phyloP scores from a whole-genome alignment of 78 protist species.

The Dictyostelium brefeldianum region DNA sequence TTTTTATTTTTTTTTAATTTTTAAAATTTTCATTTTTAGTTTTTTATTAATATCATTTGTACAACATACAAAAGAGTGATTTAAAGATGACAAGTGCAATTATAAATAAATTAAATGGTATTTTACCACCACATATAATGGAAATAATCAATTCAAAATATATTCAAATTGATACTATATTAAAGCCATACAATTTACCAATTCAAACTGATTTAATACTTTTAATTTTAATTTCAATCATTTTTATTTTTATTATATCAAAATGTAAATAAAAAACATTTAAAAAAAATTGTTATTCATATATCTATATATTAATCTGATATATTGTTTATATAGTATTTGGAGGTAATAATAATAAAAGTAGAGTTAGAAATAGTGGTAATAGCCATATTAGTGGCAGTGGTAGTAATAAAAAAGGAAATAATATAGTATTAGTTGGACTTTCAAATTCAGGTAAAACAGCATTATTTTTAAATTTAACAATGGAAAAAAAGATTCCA shows the following conservation, averaged over 20 bases:
- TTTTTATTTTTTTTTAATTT: too few species aligned
- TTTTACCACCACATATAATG: background rate
- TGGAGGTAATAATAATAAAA: background rate
- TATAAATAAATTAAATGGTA: background rate
- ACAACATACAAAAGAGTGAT: too few species aligned
- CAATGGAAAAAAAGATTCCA: background rate
- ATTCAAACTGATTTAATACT: background rate
- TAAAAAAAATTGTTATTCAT: background rate
- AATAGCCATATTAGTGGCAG: background rate
- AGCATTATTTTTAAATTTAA: conserved; percentile 29
- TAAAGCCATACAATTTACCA: conserved; percentile 45
- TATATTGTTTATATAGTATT: too few species aligned
- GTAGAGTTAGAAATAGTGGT: background rate
- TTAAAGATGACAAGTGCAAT: too few species aligned
- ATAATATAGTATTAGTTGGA: conserved; percentile 11
- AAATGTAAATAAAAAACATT: background rate
- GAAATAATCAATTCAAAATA: background rate
- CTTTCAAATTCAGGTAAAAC: conserved; percentile 62
- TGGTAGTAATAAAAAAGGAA: conserved; percentile 32
- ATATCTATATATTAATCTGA: background rate
- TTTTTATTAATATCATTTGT: too few species aligned
- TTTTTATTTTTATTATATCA: background rate
- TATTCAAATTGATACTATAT: background rate
- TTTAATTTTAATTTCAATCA: background rate
- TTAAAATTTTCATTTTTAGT: too few species aligned